Percentiles rank a stretch among this genome's conserved stretches.
Conservation (phyloP, 2,329 filamentous ascomycete species). For the Diplodia corticola region DNA sequence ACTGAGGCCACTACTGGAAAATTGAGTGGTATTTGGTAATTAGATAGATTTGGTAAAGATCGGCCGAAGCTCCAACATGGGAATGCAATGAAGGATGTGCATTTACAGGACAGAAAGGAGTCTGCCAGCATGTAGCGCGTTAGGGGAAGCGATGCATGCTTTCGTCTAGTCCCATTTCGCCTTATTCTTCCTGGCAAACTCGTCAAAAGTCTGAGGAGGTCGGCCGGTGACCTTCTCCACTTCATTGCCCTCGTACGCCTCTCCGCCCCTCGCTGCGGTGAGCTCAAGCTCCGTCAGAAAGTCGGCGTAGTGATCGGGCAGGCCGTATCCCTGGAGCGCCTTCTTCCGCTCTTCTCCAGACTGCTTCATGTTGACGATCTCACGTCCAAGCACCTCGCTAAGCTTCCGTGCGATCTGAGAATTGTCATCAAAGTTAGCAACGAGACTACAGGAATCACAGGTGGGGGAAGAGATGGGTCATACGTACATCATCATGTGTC, state of each 20-base stretch:
- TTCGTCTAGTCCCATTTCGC: not conserved
- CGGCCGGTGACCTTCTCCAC: conserved; percentile 13
- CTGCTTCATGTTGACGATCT: conserved; percentile 16
- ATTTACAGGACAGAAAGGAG: too few relatives aligned
- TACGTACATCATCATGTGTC: conserved; percentile 35
- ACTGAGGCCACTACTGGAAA: too few relatives aligned
- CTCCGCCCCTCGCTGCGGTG: not conserved
- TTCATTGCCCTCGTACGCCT: not conserved
- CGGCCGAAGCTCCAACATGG: too few relatives aligned
- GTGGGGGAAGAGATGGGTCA: too few relatives aligned
- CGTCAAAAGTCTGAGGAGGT: not conserved
- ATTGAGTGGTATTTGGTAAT: too few relatives aligned
- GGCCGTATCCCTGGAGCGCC: not conserved
- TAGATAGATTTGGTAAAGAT: too few relatives aligned
- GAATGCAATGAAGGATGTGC: too few relatives aligned
- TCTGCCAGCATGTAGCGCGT: too few relatives aligned
- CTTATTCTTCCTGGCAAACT: not conserved
- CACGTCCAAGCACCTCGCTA: conserved; percentile 4
- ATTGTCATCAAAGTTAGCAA: not conserved
- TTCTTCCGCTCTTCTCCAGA: conserved; percentile 10
- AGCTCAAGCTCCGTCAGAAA: not conserved
- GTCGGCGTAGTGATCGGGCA: not conserved
- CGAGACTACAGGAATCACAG: too few relatives aligned
- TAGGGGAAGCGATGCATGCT: too few relatives aligned
- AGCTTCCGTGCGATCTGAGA: conserved; percentile 24